phyloP scores from a whole-genome alignment of 2,329 filamentous ascomycete species.

The Nemania sp. region DNA sequence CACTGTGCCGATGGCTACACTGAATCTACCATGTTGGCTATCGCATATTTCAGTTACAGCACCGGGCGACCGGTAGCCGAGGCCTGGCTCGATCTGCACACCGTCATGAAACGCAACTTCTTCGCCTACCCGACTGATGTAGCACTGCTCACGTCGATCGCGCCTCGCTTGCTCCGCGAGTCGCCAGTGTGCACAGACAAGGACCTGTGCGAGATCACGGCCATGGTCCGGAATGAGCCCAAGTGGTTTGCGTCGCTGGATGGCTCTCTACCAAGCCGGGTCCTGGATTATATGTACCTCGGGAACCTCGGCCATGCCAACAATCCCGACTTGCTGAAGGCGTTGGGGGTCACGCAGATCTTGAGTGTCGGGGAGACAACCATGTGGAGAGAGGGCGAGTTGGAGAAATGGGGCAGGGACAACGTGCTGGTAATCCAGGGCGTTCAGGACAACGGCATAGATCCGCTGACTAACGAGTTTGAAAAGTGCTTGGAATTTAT shows the following conservation, averaged over 20 bases:
- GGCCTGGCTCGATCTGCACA: conserved; percentile 87
- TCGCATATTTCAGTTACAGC: conserved; percentile 93
- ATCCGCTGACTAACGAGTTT: conserved; percentile 86
- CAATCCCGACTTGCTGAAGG: conserved; percentile 79
- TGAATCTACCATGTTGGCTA: conserved; percentile 83
- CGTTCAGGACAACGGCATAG: conserved; percentile 96
- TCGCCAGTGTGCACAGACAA: conserved; percentile 62
- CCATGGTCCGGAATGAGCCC: conserved; percentile 64
- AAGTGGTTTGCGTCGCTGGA: conserved; percentile 83
- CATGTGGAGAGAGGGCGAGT: conserved; percentile 74
- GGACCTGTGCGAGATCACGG: conserved; percentile 57
- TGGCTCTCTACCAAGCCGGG: conserved; percentile 85
- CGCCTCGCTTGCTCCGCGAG: conserved; percentile 73
- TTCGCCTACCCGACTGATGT: conserved; percentile 95
- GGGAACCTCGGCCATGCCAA: conserved; percentile 94
- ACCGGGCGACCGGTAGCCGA: conserved; percentile 79
- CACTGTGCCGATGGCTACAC: conserved; percentile 97
- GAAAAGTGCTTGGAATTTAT: conserved; percentile 87
- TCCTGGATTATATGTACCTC: conserved; percentile 93
- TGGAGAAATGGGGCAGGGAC: conserved; percentile 73
- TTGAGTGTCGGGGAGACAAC: conserved; percentile 91
- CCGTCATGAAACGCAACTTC: conserved; percentile 82
- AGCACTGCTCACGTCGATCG: conserved; percentile 75
- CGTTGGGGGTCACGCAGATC: conserved; percentile 83
- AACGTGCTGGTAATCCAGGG: conserved; percentile 81